Base-by-base conservation (phyloP, 352 stramenopile genomes). In the Phytophthora sojae region DNA sequence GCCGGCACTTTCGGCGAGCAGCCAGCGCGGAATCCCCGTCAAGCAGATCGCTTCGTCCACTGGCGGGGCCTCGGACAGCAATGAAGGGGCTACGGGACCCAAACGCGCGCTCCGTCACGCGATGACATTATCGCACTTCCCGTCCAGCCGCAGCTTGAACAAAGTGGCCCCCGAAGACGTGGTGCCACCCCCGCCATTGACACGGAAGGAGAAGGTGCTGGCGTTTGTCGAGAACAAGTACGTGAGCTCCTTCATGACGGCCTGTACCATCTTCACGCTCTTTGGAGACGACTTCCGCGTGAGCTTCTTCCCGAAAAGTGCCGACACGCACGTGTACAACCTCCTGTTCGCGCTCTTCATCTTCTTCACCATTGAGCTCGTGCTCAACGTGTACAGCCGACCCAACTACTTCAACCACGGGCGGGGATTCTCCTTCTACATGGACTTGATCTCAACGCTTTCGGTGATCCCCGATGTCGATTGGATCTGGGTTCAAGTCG, bases 381-480 rank as follows among this genome's bases (percentile, higher is more conserved):
- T 71, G 0, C 55, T 86, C 21, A 93, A 90, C 62, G 72, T 91
- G 32, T 94, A 95, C 69, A 87, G 81, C 35, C 83, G 88, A 11
- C 83, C 82, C 0, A 85, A 85, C 25, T 97, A 97, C 69, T 95
- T 96, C 50, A 84, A 93, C 39, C 85, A 65, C 35, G 88, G 88
- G 1, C 63, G 78, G 11, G 83, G 86, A 2, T 96, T 96, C 60
- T 90, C 83, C 2, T 99, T 99, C 70, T 99, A 97, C 77, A 73
- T 99, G 55, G 96, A 99, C 73, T 71, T 98, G 32, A 87, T 99
- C 35, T 97, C 96, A 35, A 98, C 94, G 15, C 54, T 98, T 17
- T 98, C 94, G 6, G 86, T 99, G 29, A 87, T 97, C n/a, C 86
- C 94, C 1, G 95, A 99, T 57, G 81, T 97, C 25, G 85, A 88